phyloP scores from a whole-genome alignment of 1,284 basidiomycete genomes.

The Albatrellus sp. region DNA sequence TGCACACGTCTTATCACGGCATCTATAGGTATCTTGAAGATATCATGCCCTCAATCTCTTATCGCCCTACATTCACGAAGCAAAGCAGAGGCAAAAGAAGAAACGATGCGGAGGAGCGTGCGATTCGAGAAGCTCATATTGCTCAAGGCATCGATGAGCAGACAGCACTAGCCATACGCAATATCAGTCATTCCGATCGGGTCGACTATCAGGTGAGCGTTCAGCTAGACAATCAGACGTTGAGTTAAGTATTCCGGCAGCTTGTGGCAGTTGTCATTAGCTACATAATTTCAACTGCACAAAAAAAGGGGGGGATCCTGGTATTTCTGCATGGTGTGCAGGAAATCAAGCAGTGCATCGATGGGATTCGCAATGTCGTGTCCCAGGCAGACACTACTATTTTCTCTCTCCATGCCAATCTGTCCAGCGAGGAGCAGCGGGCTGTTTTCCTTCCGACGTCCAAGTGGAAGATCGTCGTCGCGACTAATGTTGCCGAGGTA shows the following conservation, averaged over 20 bases:
- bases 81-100: constrained; percentile 20
- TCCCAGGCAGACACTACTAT: constrained; percentile 38
- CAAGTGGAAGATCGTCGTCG: constrained; percentile 77
- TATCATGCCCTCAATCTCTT: constrained; percentile 44
- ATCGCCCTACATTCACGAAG: constrained; percentile 26
- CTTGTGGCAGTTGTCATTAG: constrained; percentile 59
- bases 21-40: constrained; percentile 68
- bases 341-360: constrained; percentile 77
- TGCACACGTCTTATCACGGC: constrained; percentile 1
- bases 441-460: constrained; percentile 58
- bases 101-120: constrained; percentile 35
- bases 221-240: not conserved
- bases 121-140: constrained; percentile 35
- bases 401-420: constrained; percentile 83
- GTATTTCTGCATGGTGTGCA: constrained; percentile 86
- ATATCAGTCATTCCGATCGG: constrained; percentile 47
- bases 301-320: constrained; percentile 57
- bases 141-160: constrained; percentile 42
- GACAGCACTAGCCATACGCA: constrained; percentile 44
- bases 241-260: constrained; percentile 20
- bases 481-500: constrained; percentile 85
- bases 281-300: constrained; percentile 47
- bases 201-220: constrained; percentile 61
- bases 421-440: constrained; percentile 78
- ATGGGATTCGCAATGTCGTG: constrained; percentile 38